Conservation (phyloP, 345 rosid genomes). For the Bruguiera gymnorhiza region DNA sequence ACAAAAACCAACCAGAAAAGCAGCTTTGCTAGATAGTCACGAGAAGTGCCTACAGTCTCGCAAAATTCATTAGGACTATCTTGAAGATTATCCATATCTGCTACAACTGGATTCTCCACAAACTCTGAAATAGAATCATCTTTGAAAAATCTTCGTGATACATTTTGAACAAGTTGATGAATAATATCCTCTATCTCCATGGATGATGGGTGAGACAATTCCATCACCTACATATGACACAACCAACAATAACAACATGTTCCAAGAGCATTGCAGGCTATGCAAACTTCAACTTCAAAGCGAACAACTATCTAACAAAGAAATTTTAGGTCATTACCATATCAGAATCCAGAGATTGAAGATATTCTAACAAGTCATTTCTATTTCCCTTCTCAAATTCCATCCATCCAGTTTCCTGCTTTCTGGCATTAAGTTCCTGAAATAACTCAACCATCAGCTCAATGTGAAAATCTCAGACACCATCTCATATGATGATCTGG, state of each 20-base stretch:
- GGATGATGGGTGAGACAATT: slow-evolving; percentile 79
- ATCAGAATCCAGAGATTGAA: slow-evolving; percentile 71
- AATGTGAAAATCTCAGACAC: background rate
- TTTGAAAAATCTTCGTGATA: slow-evolving; percentile 46
- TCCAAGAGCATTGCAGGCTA: too few species aligned
- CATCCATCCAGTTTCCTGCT: slow-evolving; percentile 46
- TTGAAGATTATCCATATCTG: slow-evolving; percentile 22
- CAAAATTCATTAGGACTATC: slow-evolving; percentile 39
- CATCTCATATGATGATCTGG: background rate
- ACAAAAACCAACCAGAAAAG: slow-evolving; percentile 72
- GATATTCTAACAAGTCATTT: slow-evolving; percentile 76
- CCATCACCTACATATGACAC: slow-evolving; percentile 51
- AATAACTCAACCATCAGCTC: slow-evolving; percentile 16
- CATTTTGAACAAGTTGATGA: slow-evolving; percentile 72
- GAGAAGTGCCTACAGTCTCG: slow-evolving; percentile 53
- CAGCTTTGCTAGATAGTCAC: slow-evolving; percentile 87
- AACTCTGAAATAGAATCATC: slow-evolving; percentile 37
- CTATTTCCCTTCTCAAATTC: slow-evolving; percentile 53
- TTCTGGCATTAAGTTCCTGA: slow-evolving; percentile 68
- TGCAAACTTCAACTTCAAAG: too few species aligned
- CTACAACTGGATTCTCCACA: slow-evolving; percentile 25
- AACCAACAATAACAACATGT: too few species aligned
- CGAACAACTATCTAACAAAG: background rate
- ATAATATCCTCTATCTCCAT: slow-evolving; percentile 80
- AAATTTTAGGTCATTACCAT: slow-evolving; percentile 42